phyloP scores from a whole-genome alignment of 257 asterid species.

The Knoxia roxburghii region DNA sequence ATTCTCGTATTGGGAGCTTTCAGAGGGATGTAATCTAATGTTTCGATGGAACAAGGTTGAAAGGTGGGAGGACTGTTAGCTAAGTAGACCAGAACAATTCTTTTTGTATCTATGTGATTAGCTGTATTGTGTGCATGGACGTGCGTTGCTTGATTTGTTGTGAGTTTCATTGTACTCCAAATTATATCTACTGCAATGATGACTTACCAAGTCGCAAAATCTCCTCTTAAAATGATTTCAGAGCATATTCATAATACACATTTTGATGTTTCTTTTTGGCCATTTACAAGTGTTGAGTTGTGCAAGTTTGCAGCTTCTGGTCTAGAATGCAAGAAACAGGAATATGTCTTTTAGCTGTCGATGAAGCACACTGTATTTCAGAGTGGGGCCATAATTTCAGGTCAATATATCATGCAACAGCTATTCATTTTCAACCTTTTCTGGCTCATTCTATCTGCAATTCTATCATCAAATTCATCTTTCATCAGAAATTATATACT shows the following conservation, averaged over 20 bases:
- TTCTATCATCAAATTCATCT: neutral
- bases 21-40: neutral
- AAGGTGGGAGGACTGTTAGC: neutral
- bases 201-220: neutral
- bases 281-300: neutral
- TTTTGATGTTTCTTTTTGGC: neutral
- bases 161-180: neutral
- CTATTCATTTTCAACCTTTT: neutral
- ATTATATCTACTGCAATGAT: neutral
- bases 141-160: neutral
- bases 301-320: constrained; percentile 76
- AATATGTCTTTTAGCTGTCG: constrained; percentile 88
- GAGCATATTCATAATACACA: neutral
- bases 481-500: neutral
- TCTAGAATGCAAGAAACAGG: constrained; percentile 59
- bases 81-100: neutral
- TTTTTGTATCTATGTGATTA: neutral
- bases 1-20: neutral
- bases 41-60: neutral
- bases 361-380: constrained; percentile 97
- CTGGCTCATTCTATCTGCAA: neutral
- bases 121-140: neutral
- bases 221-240: neutral
- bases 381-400: constrained; percentile 99
- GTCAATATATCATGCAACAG: constrained; percentile 16